Evolutionary conservation across 108 stramenopile species (phyloP), one percentile per base, ranked within the genome.

Genomic region (Nitzschia sp.): DNA sequence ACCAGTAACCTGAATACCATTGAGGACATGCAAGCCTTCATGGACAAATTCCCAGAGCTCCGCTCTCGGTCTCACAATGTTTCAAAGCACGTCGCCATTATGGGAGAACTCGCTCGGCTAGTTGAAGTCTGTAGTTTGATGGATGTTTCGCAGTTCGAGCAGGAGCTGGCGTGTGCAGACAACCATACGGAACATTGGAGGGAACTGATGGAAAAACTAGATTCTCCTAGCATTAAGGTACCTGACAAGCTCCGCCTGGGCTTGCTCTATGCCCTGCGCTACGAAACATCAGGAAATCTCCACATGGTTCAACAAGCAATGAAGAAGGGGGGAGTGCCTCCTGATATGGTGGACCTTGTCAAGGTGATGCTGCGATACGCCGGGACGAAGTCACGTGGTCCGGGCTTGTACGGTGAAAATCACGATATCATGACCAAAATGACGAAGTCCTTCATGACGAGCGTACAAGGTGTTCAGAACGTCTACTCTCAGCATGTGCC

Each of bases 81-180:
- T 0, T 86, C 87, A 17, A 98, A 98, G 75, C 98, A 98, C 79
- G 98, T 99, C 25, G 98, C 99, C 13, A 86, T 99, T 18, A 93
- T 99, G 89, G 91, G 95, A 46, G 99, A 99, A 67, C 71, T 99
- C 56, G 92, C 93, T 2, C 82, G 99, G 30, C 81, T 96, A 21
- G 96, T 98, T 3, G 97, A 98, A 54, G 85, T 85, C 15, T 95
- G 94, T 67, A 83, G 76, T 29, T 64, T 99, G 33, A 93, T 99
- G 93, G 99, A 99, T 76, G 95, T 98, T 1, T 97, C 97, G 31
- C 94, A 96, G 72, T 94, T 99, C 63, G 99, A 99, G 78, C 99
- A 99, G 75, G 97, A 98, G 81, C 76, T 99, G 68, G 98, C 98
- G 11, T 98, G 98, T 70, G 72, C 85, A 11, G 95, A 97, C 54